Conservation (phyloP, 495 filamentous ascomycete species). For the Pseudomonodictys pantanalensis region DNA sequence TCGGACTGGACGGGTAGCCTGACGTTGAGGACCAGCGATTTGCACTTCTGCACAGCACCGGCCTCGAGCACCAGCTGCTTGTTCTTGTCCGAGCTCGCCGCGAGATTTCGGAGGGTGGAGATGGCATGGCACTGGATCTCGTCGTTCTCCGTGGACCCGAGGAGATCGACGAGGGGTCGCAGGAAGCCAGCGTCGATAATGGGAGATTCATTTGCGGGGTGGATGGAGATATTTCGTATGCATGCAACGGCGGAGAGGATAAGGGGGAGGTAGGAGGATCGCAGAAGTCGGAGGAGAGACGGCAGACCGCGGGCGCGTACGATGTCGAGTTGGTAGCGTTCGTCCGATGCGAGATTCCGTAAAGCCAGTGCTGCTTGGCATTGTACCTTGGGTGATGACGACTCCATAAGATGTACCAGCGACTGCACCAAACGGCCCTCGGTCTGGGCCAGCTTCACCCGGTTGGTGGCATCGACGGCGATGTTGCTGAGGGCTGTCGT, state of each 20-base stretch:
- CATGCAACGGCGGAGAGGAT: conserved; percentile 97
- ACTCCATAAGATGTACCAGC: conserved; percentile 94
- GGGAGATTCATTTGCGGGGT: conserved; percentile 97
- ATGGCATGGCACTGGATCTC: conserved; percentile 99
- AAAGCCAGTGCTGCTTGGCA: conserved; percentile 95
- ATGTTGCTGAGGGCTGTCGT: conserved; percentile 98
- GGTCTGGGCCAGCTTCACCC: conserved; percentile 82
- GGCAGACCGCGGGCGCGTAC: conserved; percentile 81
- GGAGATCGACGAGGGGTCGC: conserved; percentile 85
- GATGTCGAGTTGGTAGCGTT: conserved; percentile 98
- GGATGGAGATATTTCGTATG: conserved; percentile 98
- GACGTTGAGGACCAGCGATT: conserved; percentile 89
- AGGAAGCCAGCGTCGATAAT: conserved; percentile 98
- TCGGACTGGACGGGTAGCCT: conserved; percentile 94
- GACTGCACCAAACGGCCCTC: conserved; percentile 88
- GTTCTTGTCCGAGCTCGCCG: conserved; percentile 94
- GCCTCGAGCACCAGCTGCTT: conserved; percentile 95
- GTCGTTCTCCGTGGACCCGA: conserved; percentile 95
- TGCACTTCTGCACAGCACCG: conserved; percentile 97
- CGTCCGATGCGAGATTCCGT: conserved; percentile 92
- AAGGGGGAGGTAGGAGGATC: conserved; percentile 91
- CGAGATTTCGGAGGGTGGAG: conserved; percentile 91
- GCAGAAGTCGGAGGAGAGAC: conserved; percentile 80
- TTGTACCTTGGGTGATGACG: conserved; percentile 93
- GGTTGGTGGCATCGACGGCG: conserved; percentile 86